A percentile compares a stretch with the other conserved stretches of the same genome.
Conservation (phyloP, 192 early-diverging fungal species). For the Coemansia sp. region DNA sequence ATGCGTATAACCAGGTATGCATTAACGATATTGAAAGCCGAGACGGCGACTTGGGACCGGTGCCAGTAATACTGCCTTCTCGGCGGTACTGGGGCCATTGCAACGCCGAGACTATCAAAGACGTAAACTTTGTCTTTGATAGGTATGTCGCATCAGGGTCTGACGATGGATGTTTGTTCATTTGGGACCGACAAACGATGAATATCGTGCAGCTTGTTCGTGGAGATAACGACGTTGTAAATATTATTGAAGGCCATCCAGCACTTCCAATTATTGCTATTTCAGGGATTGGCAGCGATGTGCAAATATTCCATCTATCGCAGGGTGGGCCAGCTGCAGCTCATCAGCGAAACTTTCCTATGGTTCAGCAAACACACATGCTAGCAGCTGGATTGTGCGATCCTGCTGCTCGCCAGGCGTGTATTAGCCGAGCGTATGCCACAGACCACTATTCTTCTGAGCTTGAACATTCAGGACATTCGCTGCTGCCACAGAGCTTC, state of each 20-base stretch:
- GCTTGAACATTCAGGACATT: conserved; percentile 17
- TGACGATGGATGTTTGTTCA: conserved; percentile 69
- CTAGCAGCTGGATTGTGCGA: conserved; percentile 10
- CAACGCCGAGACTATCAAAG: conserved; percentile 64
- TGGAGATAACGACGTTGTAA: conserved; percentile 65
- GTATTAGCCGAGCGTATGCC: conserved; percentile 18
- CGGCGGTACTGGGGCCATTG: conserved; percentile 38
- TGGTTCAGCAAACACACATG: conserved; percentile 21
- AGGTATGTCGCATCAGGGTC: conserved; percentile 74
- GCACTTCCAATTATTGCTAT: conserved; percentile 58
- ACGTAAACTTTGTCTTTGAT: conserved; percentile 70
- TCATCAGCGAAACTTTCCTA: conserved; percentile 38
- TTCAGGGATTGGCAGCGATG: conserved; percentile 74
- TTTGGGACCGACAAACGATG: conserved; percentile 66
- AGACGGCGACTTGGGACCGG: not conserved
- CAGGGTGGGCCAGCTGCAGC: conserved; percentile 33
- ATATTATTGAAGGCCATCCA: conserved; percentile 63
- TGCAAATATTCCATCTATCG: conserved; percentile 65
- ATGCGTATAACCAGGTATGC: not conserved
- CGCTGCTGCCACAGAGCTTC: conserved; percentile 7
- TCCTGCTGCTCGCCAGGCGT: conserved; percentile 5
- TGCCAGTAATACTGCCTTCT: conserved; percentile 29
- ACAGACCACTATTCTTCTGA: conserved; percentile 31
- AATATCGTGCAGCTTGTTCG: conserved; percentile 63
- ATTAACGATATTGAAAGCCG: not conserved